These are phyloP conservation scores for Talinum fruticosum DNA, from an alignment of 148 eudicot species.

Conservation along the genomic window DNA sequence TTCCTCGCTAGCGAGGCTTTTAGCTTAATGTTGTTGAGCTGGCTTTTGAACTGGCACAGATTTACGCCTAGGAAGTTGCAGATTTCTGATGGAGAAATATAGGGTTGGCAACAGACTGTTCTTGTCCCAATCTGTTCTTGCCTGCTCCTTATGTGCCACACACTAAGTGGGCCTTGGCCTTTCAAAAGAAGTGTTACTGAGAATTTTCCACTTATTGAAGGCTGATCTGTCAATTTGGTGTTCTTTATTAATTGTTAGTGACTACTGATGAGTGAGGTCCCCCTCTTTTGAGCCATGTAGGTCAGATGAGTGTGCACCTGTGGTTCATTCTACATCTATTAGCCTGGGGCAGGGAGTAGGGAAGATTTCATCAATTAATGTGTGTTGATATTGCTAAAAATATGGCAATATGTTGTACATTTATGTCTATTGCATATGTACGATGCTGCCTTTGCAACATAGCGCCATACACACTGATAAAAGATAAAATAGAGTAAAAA, in stretches of 20 bases:
- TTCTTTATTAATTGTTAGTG: not conserved
- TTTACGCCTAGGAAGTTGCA: too few relatives aligned
- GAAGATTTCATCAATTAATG: not conserved
- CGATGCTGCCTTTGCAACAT: too few relatives aligned
- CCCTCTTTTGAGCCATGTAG: slow-evolving; percentile 2
- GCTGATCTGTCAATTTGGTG: not conserved
- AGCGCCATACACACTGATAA: too few relatives aligned
- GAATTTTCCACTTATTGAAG: slow-evolving; percentile 1
- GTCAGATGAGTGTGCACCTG: not conserved
- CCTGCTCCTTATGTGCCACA: too few relatives aligned
- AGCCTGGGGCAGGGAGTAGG: not conserved
- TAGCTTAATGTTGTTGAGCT: not conserved
- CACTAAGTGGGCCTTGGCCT: not conserved
- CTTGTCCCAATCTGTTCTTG: too few relatives aligned
- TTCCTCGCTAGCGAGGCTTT: not conserved
- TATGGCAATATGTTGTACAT: not conserved
- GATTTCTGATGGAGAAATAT: too few relatives aligned
- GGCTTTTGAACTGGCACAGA: not conserved
- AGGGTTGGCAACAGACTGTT: too few relatives aligned
- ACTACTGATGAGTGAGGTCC: slow-evolving; percentile 9
- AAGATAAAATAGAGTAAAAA: too few relatives aligned
- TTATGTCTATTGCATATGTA: too few relatives aligned
- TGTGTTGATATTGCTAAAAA: not conserved
- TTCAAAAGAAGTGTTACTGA: not conserved
- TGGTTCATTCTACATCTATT: not conserved